Base-by-base conservation (phyloP, 805 yeast species). In the Isabelozyma rhagii region DNA sequence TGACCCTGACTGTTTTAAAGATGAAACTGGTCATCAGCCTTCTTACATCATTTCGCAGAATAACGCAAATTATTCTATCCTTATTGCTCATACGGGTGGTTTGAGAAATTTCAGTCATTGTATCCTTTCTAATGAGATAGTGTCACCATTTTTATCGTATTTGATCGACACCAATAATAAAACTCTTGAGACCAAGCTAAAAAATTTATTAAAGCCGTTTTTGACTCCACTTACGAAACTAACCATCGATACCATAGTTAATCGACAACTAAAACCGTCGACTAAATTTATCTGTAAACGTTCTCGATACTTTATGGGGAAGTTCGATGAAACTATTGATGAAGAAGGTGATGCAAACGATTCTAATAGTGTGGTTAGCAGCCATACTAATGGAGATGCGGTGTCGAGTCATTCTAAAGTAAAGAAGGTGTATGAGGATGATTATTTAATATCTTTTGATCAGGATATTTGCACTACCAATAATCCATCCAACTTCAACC, bases 21-120 rank as follows among this genome's bases (percentile, higher is more conserved):
- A 47, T 10, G 62, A 62, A 1, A 1, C 36, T 6, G 18, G 18
- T 4, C n/a, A 15, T 5, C 10, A 17, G 43, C 75, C 75, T 1
- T 63, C 75, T 2, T 61, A 56, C 45, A 59, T 72, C 6, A 39
- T 73, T 5, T 57, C 72, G 6, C 67, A 66, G 40, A 57, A 57
- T 15, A 58, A 56, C 44, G 59, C 60, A 39, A 46, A 60, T 1
- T 46, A 51, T 17, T 72, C 78, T 0, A 52, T 68, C 4, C 55
- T 74, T 2, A 61, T 74, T 9, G 67, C 71, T 9, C 61, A 62
- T 45, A 66, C 72, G 8, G 78, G 78, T 2, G 79, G 78, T 2
- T 60, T 74, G 17, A 61, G 79, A 34, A 71, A 68, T 48, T 68
- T 64, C 52, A 55, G 74, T 8, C 71, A 72, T 53, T 73, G 77